A percentile compares a stretch with the other conserved stretches of the same genome.
These are phyloP conservation scores for Aphanoascus verrucosus DNA, from an alignment of 2,329 filamentous ascomycete species.

Conservation along the genomic window DNA sequence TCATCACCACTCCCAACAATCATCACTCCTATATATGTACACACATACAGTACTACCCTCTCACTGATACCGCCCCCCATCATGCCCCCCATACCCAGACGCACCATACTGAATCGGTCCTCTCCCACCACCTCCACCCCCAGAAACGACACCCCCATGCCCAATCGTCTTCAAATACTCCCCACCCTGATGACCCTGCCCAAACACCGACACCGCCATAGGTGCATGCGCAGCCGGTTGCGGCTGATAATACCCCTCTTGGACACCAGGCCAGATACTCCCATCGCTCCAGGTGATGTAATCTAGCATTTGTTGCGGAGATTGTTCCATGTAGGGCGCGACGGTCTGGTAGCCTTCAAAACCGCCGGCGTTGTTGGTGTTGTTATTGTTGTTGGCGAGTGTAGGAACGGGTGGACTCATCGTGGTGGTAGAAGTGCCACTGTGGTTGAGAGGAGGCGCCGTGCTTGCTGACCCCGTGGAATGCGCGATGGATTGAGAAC, in stretches of 20 bases:
- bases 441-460: neutral
- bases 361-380: too few relatives aligned
- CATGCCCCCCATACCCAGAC: neutral
- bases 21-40: too few relatives aligned
- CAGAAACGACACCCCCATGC: neutral
- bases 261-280: slow-evolving; percentile 1
- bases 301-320: slow-evolving; percentile 24
- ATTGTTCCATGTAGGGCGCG: slow-evolving; percentile 16
- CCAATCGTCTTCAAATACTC: slow-evolving; percentile 7
- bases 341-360: neutral
- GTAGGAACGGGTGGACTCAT: slow-evolving; percentile 2
- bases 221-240: slow-evolving; percentile 19
- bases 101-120: neutral
- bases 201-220: slow-evolving; percentile 20
- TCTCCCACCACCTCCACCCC: neutral
- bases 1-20: too few relatives aligned
- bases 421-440: too few relatives aligned
- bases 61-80: neutral
- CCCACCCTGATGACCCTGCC: slow-evolving; percentile 23
- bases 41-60: too few relatives aligned
- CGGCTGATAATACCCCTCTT: slow-evolving; percentile 23
- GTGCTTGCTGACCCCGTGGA: neutral
- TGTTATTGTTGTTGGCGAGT: neutral
- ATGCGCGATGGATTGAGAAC: neutral
- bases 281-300: slow-evolving; percentile 32